Base-by-base conservation (phyloP, 1,139 yeast genomes). In the Scheffersomyces cryptocercus region DNA sequence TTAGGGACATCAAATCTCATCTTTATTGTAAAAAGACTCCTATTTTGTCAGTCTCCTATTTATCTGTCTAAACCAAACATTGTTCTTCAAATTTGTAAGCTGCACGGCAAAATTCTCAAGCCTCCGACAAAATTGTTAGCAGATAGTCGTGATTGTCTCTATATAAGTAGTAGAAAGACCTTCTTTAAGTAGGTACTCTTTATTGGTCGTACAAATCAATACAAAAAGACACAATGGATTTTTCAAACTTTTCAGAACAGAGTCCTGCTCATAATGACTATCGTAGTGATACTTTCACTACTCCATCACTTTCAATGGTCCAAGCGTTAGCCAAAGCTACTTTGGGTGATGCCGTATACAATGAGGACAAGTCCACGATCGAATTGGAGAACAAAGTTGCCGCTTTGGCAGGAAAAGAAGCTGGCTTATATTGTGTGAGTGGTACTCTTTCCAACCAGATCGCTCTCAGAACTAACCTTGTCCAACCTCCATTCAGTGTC, bases 391-490 rank as follows among this genome's bases (percentile, higher is more conserved):
- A 64, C 15, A 78, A 80, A 48, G 84, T 91, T 47, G 85, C 88
- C 28, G 68, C 72, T 37, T 58, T 90, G 43, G 77, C 95, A 9
- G 97, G 96, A 35, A 88, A 86, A 60, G 89, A 84, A 54, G 88
- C 91, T 3, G 97, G 89, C 20, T 64, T 88, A 45, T 91, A 79
- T 66, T 89, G 96, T 63, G 88, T 84, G 12, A 85, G 96, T 26
- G 98, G 98, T 45, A 93, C 98, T 7, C 68, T 91, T 68, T 85
- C 96, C 30, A 91, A 91, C 65, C 98, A 91, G 68, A 77, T 91
- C 49, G 97, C 87, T 20, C 67, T 91, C 45, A 75, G 97, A 58
- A 75, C 90, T 8, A 88, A 87, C 53, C 71, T 91, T 48, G 64
- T 67, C 53, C 96, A 88, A 64, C 97, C 97, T 33, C 98, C 98